A percentile compares a stretch with the other conserved stretches of the same genome.
Conservation (phyloP, 2,329 filamentous ascomycete species). For the Magnaporthales sp. region DNA sequence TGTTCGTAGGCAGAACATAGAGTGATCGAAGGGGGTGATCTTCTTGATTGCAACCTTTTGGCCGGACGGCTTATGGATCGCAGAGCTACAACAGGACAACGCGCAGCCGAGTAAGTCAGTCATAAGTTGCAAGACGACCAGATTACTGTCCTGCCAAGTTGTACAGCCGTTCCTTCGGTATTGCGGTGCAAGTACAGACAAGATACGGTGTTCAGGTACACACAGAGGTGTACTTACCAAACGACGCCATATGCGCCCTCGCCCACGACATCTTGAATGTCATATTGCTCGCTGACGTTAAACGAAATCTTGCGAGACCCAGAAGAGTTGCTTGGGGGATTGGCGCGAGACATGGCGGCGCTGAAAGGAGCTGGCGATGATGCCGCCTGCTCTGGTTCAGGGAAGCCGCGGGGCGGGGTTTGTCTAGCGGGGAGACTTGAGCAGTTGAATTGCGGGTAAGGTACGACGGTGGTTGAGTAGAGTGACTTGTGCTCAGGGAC, state of each 20-base stretch:
- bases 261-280: slow-evolving; percentile 98
- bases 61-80: slow-evolving; percentile 92
- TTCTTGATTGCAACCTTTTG: slow-evolving; percentile 99
- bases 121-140: neutral
- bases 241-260: slow-evolving; percentile 98
- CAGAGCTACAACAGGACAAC: slow-evolving; percentile 55
- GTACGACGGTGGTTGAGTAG: neutral
- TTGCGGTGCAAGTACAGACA: neutral
- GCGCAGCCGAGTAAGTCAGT: neutral
- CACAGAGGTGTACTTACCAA: slow-evolving; percentile 56
- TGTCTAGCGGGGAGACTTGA: neutral
- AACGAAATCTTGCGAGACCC: slow-evolving; percentile 93
- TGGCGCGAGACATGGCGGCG: slow-evolving; percentile 45
- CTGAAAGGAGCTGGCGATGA: neutral
- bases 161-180: slow-evolving; percentile 5
- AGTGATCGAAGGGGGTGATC: slow-evolving; percentile 98
- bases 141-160: neutral
- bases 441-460: neutral
- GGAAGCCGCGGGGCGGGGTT: neutral
- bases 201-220: neutral
- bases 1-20: slow-evolving; percentile 95
- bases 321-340: slow-evolving; percentile 42
- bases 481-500: neutral
- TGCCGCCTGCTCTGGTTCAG: neutral
- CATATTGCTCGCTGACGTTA: slow-evolving; percentile 99